A percentile compares a stretch with the other conserved stretches of the same genome.
These are phyloP conservation scores for Gamsiella multidivaricata DNA, from an alignment of 192 early-diverging fungal species.

Conservation along the genomic window DNA sequence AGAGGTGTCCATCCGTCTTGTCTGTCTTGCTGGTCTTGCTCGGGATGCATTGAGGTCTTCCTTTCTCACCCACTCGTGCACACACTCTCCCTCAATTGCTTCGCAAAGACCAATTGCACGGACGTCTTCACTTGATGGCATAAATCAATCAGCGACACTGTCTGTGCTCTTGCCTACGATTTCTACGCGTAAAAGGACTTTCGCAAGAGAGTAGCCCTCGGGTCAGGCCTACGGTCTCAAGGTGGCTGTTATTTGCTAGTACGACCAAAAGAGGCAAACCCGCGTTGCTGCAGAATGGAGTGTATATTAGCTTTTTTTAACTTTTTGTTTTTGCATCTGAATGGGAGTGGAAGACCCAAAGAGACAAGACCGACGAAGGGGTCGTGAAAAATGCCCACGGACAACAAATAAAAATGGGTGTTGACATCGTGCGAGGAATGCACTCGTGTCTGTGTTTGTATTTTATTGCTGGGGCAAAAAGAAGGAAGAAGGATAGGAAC, in stretches of 20 bases:
- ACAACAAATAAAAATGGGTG: neutral
- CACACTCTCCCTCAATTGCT: too few relatives aligned
- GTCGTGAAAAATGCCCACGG: conserved; percentile 13
- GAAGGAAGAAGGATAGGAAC: neutral
- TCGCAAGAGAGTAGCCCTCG: too few relatives aligned
- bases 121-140: too few relatives aligned
- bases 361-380: neutral
- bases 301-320: conserved; percentile 14
- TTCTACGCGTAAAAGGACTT: too few relatives aligned
- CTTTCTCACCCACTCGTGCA: too few relatives aligned
- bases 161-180: too few relatives aligned
- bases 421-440: neutral
- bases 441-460: conserved; percentile 15
- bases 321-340: neutral
- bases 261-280: conserved; percentile 43
- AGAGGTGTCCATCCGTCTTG: too few relatives aligned
- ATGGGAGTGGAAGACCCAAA: neutral
- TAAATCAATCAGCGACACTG: too few relatives aligned
- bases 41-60: too few relatives aligned
- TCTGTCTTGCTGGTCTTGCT: too few relatives aligned
- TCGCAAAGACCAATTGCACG: too few relatives aligned
- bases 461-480: neutral
- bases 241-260: neutral
- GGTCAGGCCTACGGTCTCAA: too few relatives aligned
- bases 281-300: conserved; percentile 14